Evolutionary conservation across 441 rosid species (phyloP).

Genomic region (Pelargonium australe): DNA sequence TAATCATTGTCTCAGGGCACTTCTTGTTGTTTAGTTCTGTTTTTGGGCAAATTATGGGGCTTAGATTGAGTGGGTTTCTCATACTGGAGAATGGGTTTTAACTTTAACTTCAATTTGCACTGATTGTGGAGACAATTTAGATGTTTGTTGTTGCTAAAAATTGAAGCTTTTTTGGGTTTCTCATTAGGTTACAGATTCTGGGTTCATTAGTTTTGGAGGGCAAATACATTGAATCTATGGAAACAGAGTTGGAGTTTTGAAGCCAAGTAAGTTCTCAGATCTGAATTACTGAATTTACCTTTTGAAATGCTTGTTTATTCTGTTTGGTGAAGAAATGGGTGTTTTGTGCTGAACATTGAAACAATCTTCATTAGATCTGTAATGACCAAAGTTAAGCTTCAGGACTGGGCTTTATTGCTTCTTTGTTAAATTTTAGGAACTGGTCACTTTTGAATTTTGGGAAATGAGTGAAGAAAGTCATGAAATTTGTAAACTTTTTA

Average conservation of each 20-base stretch:
- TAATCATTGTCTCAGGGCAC: constrained; percentile 8
- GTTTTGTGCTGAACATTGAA: constrained; percentile 17
- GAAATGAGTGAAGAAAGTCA: neutral
- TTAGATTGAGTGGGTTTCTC: constrained; percentile 17
- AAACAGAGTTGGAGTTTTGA: constrained; percentile 28
- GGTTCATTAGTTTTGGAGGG: constrained; percentile 25
- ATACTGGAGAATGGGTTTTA: constrained; percentile 23
- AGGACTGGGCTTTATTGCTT: constrained; percentile 1
- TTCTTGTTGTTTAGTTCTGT: constrained; percentile 5
- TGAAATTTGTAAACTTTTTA: neutral
- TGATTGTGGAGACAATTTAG: constrained; percentile 20
- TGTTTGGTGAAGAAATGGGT: constrained; percentile 31
- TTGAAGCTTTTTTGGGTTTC: constrained; percentile 21
- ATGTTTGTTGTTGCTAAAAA: constrained; percentile 25
- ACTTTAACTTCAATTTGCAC: constrained; percentile 24
- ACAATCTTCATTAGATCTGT: constrained; percentile 35
- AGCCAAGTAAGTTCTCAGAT: constrained; percentile 65
- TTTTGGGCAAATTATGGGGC: constrained; percentile 23
- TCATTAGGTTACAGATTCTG: constrained; percentile 26
- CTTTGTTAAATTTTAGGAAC: constrained; percentile 20
- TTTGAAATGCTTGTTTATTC: constrained; percentile 31
- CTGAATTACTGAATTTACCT: constrained; percentile 47
- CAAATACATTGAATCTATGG: constrained; percentile 20
- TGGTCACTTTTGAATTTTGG: constrained; percentile 16
- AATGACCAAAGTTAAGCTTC: constrained; percentile 19